Percentiles rank a stretch among this genome's conserved stretches.
phyloP scores from a whole-genome alignment of 169 alveolate genomes.

The Perkinsus olseni region DNA sequence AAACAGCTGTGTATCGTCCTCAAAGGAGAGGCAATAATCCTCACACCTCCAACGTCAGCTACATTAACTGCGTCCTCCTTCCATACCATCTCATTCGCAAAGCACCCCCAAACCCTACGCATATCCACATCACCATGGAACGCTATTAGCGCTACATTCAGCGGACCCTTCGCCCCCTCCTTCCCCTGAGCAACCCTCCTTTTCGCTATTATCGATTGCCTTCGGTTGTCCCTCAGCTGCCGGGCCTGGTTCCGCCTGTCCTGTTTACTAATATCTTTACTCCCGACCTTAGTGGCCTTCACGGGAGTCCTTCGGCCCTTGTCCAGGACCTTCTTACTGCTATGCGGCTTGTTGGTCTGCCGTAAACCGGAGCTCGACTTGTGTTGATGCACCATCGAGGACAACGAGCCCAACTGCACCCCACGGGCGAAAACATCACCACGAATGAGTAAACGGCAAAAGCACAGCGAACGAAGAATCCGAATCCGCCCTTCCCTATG shows the following conservation, averaged over 20 bases:
- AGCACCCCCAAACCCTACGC: not conserved
- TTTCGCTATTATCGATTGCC: not conserved
- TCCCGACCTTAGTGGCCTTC: not conserved
- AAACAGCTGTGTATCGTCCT: not conserved
- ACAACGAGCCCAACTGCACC: not conserved
- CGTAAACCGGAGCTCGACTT: not conserved
- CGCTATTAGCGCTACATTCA: not conserved
- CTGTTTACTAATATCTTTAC: not conserved
- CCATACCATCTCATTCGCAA: not conserved
- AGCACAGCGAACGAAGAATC: no score
- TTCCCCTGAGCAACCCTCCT: not conserved
- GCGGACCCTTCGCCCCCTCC: not conserved
- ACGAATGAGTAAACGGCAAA: not conserved
- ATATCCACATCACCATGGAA: not conserved
- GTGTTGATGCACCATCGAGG: not conserved
- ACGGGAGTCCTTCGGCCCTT: not conserved
- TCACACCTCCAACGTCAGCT: not conserved
- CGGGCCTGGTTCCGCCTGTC: not conserved
- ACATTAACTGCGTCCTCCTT: not conserved
- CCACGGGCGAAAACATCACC: not conserved
- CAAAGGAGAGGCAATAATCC: not conserved
- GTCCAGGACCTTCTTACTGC: not conserved
- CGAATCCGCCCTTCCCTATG: no score
- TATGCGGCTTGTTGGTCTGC: not conserved
- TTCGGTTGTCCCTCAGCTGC: not conserved